Evolutionary conservation across 306 rosid species (phyloP).

Genomic region (Arachis stenosperma): DNA sequence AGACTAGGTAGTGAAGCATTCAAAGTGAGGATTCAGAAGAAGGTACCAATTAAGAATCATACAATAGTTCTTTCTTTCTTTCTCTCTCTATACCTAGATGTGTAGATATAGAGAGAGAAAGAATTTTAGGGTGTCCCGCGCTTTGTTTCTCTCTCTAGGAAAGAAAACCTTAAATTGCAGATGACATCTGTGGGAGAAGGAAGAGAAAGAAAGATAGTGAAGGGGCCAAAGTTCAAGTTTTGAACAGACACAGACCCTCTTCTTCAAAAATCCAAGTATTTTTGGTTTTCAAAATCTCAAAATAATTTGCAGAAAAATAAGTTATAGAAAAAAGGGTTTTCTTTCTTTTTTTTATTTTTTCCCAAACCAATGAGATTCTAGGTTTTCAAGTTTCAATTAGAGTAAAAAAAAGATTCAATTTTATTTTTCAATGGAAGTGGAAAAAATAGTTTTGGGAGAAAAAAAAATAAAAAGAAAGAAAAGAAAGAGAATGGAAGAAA

Average conservation of each 20-base stretch:
- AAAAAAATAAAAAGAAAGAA: too few species aligned
- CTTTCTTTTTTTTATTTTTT: background rate
- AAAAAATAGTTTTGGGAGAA: background rate
- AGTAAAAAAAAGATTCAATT: slow-evolving; percentile 15
- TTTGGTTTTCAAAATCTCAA: slow-evolving; percentile 22
- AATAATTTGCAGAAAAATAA: background rate
- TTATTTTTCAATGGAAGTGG: background rate
- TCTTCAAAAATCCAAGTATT: slow-evolving; percentile 39
- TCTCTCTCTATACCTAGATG: slow-evolving; percentile 27
- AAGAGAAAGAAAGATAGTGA: slow-evolving; percentile 22
- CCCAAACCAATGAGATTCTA: background rate
- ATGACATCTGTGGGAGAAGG: slow-evolving; percentile 28
- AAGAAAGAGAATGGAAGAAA: background rate
- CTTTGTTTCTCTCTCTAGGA: slow-evolving; percentile 29
- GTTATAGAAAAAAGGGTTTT: background rate
- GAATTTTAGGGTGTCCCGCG: slow-evolving; percentile 48
- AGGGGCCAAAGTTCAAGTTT: slow-evolving; percentile 61
- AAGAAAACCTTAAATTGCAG: slow-evolving; percentile 39
- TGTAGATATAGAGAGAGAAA: background rate
- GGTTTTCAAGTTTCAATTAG: slow-evolving; percentile 7
- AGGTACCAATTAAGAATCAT: slow-evolving; percentile 44
- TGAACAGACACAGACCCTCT: slow-evolving; percentile 59
- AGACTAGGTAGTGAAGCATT: slow-evolving; percentile 11
- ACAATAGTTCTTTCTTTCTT: slow-evolving; percentile 26
- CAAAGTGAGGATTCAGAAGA: slow-evolving; percentile 27